Evolutionary conservation across 257 asterid genomes (phyloP).

Genomic region (Buddleja alternifolia): DNA sequence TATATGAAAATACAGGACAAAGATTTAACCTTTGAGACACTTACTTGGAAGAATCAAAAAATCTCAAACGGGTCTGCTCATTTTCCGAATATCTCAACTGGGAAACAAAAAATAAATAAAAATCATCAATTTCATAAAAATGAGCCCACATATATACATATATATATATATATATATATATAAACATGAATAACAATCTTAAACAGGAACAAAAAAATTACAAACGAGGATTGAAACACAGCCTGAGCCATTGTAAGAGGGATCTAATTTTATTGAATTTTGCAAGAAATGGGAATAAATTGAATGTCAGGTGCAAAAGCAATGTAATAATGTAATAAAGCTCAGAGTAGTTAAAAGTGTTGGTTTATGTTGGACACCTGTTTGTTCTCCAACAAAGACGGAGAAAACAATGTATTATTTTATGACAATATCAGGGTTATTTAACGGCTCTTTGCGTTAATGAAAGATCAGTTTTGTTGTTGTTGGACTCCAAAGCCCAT

Average conservation of each 20-base stretch:
- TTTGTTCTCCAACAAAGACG: constrained; percentile 46
- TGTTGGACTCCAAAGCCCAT: constrained; percentile 25
- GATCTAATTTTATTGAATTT: constrained; percentile 11
- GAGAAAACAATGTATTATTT: constrained; percentile 53
- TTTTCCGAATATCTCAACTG: constrained; percentile 44
- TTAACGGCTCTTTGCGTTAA: constrained; percentile 22
- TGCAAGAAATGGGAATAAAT: not conserved
- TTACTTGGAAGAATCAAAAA: constrained; percentile 47
- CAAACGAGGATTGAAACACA: constrained; percentile 28
- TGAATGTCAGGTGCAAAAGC: constrained; percentile 13
- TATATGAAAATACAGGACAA: constrained; percentile 12
- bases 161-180: not conserved
- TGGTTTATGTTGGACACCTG: too few relatives aligned
- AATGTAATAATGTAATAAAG: not conserved
- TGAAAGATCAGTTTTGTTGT: constrained; percentile 21
- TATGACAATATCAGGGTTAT: too few relatives aligned
- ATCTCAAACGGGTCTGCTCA: constrained; percentile 50
- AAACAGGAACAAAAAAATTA: constrained; percentile 22
- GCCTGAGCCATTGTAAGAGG: constrained; percentile 35
- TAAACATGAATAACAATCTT: constrained; percentile 24
- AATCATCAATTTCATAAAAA: constrained; percentile 22
- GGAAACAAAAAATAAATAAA: constrained; percentile 31
- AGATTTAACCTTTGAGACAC: constrained; percentile 32
- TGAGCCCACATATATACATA: not conserved
- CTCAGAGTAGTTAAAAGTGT: too few relatives aligned